phyloP scores from a whole-genome alignment of 169 alveolate species.

The Babesia microti region DNA sequence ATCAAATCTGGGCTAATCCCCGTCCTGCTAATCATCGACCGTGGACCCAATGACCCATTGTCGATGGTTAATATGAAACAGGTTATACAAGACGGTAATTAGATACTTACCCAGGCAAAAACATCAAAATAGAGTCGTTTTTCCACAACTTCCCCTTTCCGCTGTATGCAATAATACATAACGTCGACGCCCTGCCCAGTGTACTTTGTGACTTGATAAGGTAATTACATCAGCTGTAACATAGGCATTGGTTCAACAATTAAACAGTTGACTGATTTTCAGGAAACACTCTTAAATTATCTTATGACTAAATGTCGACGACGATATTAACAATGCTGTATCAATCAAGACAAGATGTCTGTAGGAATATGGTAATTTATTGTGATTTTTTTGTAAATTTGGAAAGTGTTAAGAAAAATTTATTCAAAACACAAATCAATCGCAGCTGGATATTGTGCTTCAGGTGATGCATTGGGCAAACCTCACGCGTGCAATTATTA shows the following conservation, averaged over 20 bases:
- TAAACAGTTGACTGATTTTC: background rate
- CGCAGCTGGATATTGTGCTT: too few species aligned
- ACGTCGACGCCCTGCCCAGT: slow-evolving; percentile 60
- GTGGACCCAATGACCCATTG: slow-evolving; percentile 29
- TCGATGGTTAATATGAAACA: slow-evolving; percentile 49
- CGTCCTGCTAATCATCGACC: slow-evolving; percentile 78
- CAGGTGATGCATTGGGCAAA: too few species aligned
- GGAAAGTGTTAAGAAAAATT: too few species aligned
- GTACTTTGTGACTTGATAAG: slow-evolving; percentile 70
- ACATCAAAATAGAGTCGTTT: slow-evolving; percentile 74
- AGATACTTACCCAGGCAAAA: slow-evolving; percentile 70
- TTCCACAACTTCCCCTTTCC: slow-evolving; percentile 92
- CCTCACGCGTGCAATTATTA: too few species aligned
- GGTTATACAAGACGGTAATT: slow-evolving; percentile 38
- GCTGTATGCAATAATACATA: slow-evolving; percentile 84
- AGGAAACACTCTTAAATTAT: background rate
- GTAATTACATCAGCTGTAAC: slow-evolving; percentile 17
- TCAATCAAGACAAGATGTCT: background rate
- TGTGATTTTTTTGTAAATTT: too few species aligned
- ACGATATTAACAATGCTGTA: background rate
- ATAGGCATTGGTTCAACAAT: background rate
- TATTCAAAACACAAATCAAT: too few species aligned
- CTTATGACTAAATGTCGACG: background rate
- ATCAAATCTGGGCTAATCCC: slow-evolving; percentile 75
- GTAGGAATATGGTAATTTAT: too few species aligned